These are phyloP conservation scores for Cladosporium sp. DNA, from an alignment of 2,329 filamentous ascomycete species.

Conservation along the genomic window DNA sequence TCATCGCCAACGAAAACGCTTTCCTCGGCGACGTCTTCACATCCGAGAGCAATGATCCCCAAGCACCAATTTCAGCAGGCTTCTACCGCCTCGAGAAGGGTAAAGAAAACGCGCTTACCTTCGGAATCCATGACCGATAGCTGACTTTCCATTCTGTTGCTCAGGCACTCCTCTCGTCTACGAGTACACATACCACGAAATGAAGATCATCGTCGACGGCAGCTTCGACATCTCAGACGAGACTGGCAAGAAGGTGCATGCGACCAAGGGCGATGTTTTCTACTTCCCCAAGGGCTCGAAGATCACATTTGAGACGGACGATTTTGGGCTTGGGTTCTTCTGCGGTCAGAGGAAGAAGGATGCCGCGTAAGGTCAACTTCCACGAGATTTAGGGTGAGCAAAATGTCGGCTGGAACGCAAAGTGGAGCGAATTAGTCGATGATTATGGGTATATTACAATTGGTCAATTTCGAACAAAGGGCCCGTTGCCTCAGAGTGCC, in stretches of 20 bases:
- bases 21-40: constrained; percentile 58
- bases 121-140: not conserved
- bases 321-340: constrained; percentile 28
- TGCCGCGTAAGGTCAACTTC: constrained; percentile 11
- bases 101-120: not conserved
- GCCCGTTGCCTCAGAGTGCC: constrained; percentile 11
- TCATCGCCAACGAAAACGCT: constrained; percentile 65
- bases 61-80: constrained; percentile 59
- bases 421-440: not conserved
- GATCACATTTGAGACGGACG: constrained; percentile 54
- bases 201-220: constrained; percentile 69
- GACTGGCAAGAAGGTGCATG: constrained; percentile 57
- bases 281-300: constrained; percentile 63
- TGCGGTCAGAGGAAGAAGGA: constrained; percentile 25
- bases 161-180: constrained; percentile 60
- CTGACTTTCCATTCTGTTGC: not conserved
- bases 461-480: not conserved
- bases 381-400: not conserved
- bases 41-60: constrained; percentile 52
- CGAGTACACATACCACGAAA: constrained; percentile 67
- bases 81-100: constrained; percentile 65
- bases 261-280: constrained; percentile 61
- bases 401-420: not conserved
- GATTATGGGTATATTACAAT: constrained; percentile 3
- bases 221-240: constrained; percentile 62